Percentiles rank a stretch among this genome's conserved stretches.
Conservation (phyloP, 345 rosid genomes). For the Eucalyptus erythrocorys region DNA sequence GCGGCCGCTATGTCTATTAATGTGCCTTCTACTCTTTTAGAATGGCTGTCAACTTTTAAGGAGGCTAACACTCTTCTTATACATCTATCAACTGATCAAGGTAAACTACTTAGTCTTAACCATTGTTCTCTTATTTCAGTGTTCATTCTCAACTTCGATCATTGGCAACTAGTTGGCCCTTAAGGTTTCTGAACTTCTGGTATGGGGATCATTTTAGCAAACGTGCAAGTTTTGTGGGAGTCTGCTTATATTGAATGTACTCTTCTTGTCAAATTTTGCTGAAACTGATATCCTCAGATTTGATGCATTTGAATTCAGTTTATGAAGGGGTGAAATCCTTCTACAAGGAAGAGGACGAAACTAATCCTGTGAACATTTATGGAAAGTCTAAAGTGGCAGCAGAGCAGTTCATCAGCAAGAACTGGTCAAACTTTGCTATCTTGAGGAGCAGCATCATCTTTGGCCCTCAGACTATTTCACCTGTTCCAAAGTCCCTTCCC, state of each 20-base stretch:
- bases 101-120: constrained; percentile 4
- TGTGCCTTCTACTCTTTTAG: constrained; percentile 60
- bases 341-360: constrained; percentile 86
- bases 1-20: constrained; percentile 57
- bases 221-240: neutral
- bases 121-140: neutral
- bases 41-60: constrained; percentile 46
- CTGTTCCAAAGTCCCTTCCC: constrained; percentile 81
- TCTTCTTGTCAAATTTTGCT: neutral
- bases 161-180: neutral
- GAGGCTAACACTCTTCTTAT: constrained; percentile 36
- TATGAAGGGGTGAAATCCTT: constrained; percentile 80
- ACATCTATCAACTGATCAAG: constrained; percentile 93
- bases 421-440: constrained; percentile 55
- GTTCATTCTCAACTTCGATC: neutral
- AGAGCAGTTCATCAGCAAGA: constrained; percentile 50
- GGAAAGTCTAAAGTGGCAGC: constrained; percentile 88
- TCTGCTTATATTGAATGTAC: neutral
- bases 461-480: constrained; percentile 83
- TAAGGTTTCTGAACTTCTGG: neutral
- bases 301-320: constrained; percentile 20
- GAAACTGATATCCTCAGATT: neutral
- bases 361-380: constrained; percentile 64
- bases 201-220: neutral
- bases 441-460: constrained; percentile 80